phyloP scores from a whole-genome alignment of 163 green algal genomes.

The Scenedesmus sp. region DNA sequence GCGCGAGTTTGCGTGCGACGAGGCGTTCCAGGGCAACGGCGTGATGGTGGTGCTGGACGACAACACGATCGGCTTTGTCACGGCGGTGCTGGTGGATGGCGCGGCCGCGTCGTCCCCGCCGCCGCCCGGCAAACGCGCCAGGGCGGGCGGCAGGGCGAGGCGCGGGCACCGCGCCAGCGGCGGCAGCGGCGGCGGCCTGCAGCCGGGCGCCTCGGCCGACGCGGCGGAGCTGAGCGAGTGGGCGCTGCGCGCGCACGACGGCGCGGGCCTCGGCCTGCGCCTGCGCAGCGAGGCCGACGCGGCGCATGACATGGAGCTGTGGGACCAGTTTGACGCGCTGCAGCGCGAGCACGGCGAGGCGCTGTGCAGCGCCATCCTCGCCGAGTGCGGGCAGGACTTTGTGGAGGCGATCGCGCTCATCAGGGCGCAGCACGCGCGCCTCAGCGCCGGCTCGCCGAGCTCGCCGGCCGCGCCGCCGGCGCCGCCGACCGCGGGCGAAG shows the following conservation, averaged over 20 bases:
- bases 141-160: not conserved
- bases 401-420: conserved; percentile 6
- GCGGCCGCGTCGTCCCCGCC: not conserved
- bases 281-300: not conserved
- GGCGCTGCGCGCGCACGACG: not conserved
- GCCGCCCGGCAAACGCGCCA: not conserved
- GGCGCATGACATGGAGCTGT: conserved; percentile 13
- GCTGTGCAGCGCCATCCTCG: conserved; percentile 29
- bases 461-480: no score
- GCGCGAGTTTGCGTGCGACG: conserved; percentile 21
- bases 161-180: not conserved
- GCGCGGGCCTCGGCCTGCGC: not conserved
- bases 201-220: not conserved
- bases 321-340: conserved; percentile 27
- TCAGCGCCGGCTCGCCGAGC: no score
- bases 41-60: conserved; percentile 41
- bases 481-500: not conserved
- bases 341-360: conserved; percentile 6
- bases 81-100: not conserved
- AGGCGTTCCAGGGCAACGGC: conserved; percentile 32
- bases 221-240: conserved; percentile 14
- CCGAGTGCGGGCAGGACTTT: conserved; percentile 14
- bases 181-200: not conserved
- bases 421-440: conserved; percentile 1
- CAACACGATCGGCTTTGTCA: conserved; percentile 39